A percentile compares a stretch with the other conserved stretches of the same genome.
Evolutionary conservation across 768 basidiomycete genomes (phyloP).

Genomic region (Suillus paluster): DNA sequence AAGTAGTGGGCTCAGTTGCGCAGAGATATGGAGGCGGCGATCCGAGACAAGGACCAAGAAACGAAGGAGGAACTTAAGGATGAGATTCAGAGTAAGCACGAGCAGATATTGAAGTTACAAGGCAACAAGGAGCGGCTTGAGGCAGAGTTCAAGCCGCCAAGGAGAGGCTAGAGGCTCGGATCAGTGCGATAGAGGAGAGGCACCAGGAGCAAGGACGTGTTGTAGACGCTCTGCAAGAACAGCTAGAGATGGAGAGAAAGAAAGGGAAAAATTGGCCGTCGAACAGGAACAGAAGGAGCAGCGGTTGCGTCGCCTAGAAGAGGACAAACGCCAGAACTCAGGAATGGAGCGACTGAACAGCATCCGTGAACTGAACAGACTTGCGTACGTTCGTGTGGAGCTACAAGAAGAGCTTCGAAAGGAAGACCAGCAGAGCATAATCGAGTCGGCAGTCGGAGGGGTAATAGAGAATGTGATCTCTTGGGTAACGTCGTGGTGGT

Average conservation of each 20-base stretch:
- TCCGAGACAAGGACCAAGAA: constrained; percentile 43
- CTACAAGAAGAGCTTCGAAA: neutral
- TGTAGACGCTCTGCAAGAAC: constrained; percentile 1
- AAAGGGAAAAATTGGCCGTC: neutral
- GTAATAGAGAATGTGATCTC: neutral
- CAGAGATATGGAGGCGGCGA: constrained; percentile 46
- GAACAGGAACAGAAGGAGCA: constrained; percentile 7
- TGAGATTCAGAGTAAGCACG: constrained; percentile 22
- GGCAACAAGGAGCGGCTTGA: constrained; percentile 4
- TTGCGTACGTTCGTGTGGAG: neutral
- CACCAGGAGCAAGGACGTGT: neutral
- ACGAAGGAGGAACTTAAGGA: constrained; percentile 41
- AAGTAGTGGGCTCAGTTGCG: constrained; percentile 46
- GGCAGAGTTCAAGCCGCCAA: constrained; percentile 5
- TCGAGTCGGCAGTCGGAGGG: neutral
- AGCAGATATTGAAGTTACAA: constrained; percentile 1
- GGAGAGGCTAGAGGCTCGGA: constrained; percentile 6
- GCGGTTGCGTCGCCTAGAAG: neutral
- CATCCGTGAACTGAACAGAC: constrained; percentile 1
- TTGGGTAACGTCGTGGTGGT: neutral
- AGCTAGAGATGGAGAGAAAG: neutral
- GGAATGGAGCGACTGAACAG: neutral
- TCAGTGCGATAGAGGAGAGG: constrained; percentile 5
- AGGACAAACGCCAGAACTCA: neutral
- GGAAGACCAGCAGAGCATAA: neutral